Base-by-base conservation (phyloP, 176 grass and related monocot species). In the Carex kokanica region DNA sequence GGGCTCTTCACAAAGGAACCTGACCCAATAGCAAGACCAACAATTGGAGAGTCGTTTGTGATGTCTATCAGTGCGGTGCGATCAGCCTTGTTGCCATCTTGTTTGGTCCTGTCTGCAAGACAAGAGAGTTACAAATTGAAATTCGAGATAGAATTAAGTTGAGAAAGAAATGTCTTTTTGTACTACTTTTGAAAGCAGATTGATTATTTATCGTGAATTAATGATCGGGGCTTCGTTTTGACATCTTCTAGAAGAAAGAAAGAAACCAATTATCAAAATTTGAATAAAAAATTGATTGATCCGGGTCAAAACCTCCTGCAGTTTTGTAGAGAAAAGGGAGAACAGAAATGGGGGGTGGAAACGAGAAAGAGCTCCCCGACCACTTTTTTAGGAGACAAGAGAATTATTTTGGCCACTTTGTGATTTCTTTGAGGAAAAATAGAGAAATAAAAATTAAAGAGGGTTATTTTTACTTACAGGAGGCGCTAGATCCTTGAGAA, bases 11-110 rank as follows among this genome's bases (percentile, higher is more conserved):
- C 64, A 72, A 81, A 67, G 24, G 81, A 82, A 24, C 61, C 47
- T 78, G 90, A 84, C 21, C 72, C 89, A 6, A 81, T 62, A 14
- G 89, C 88, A 66, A 99, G 88, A 5, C 96, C 91, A 6, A 94
- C 92, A 49, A 99, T 93, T 5, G 96, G 96, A 45, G 96, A 99
- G 74, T 95, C 93, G 80, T 99, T 99, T 60, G 88, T 92, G 88
- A 99, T 95, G 89, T 95, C 93, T 82, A 95, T 86, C 67, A 99
- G 82, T 14, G 83, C 93, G 12, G 78, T 15, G 34, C 95, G 90
- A 43, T 82, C 80, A 0, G 38, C 14, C 18, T 82, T 82, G n/a
- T 25, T 63, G 23, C 80, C 80, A 47, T 82, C 80, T 68, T 82
- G 80, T 61, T 82, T 82, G 6, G 41, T 64, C 63, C 67, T 82